Evolutionary conservation across 2,329 filamentous ascomycete genomes (phyloP).

Genomic region (Xylariales sp.): DNA sequence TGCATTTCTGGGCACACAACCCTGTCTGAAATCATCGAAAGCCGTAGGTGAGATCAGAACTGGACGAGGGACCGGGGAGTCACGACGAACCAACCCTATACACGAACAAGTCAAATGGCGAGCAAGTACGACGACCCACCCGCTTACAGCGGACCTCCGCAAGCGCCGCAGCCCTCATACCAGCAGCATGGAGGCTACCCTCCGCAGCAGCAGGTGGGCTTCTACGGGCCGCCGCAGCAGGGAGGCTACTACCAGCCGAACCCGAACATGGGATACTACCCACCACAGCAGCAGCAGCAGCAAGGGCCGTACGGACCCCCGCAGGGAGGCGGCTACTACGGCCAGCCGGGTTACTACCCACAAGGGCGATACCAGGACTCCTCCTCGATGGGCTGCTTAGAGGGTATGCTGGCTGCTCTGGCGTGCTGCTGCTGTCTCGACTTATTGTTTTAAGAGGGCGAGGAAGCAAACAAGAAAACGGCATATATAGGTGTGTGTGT

Average conservation of each 20-base stretch:
- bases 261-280: slow-evolving; percentile 40
- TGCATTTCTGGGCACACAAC: too few relatives aligned
- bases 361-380: slow-evolving; percentile 22
- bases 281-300: slow-evolving; percentile 22
- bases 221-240: slow-evolving; percentile 4
- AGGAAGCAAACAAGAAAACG: background rate
- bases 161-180: slow-evolving; percentile 40
- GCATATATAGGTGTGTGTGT: too few relatives aligned
- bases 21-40: too few relatives aligned
- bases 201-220: slow-evolving; percentile 15
- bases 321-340: slow-evolving; percentile 24
- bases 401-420: slow-evolving; percentile 43
- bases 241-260: slow-evolving; percentile 34
- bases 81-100: too few relatives aligned
- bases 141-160: slow-evolving; percentile 38
- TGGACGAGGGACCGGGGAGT: too few relatives aligned
- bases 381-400: slow-evolving; percentile 23
- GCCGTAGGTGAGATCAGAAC: too few relatives aligned
- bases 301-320: slow-evolving; percentile 27
- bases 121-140: slow-evolving; percentile 46
- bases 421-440: slow-evolving; percentile 59
- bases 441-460: slow-evolving; percentile 39
- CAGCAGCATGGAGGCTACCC: slow-evolving; percentile 10
- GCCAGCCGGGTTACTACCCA: slow-evolving; percentile 17
- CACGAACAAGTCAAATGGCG: too few relatives aligned